Base-by-base conservation (phyloP, 257 asterid genomes). In the Cinchona pubescens region DNA sequence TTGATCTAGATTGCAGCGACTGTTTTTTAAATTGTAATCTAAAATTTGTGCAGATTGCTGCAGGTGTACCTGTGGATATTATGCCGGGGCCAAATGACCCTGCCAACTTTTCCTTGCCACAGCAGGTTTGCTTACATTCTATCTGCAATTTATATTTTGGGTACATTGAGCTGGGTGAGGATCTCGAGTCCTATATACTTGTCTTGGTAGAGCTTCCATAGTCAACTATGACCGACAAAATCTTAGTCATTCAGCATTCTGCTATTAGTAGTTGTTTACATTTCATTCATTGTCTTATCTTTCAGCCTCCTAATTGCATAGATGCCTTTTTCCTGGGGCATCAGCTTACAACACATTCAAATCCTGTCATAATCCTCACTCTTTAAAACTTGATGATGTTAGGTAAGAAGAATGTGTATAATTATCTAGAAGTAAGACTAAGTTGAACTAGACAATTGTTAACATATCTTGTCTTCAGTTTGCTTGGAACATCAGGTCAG, bases 401-500 rank as follows among this genome's bases (percentile, higher is more conserved):
- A 87, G 96, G 99, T 94, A 80, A 81, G 82, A 45, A 72, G 43
- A 53, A 75, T 19, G 56, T 49, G 67, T 60, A 21, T 49, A 0
- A 51, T 25, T 51, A 46, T 30, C 48, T 30, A 51, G 38, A 46
- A 62, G 42, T 69, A 40, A 13, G 25, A 30, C 30, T 51, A 15
- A 2, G 32, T 18, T 58, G 38, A 71, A 51, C 72, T 51, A 58
- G 67, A 55, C 71, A 48, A 49, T 60, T 72, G 34, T 37, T 71
- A 48, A 42, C 64, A 46, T 59, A 46, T 76, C 53, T 69, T 49
- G 43, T 79, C 73, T 85, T 84, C 87, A 95, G 98, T 79, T 92
- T 92, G 77, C 92, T 95, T 67, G 99, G 99, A 75, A 91, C 99
- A 73, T 95, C 97, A 51, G 99, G 98, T 79, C 96, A 92, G 83